These are phyloP conservation scores for Bonia amplexicaulis DNA, from an alignment of 176 grass and related monocot genomes.

Conservation along the genomic window DNA sequence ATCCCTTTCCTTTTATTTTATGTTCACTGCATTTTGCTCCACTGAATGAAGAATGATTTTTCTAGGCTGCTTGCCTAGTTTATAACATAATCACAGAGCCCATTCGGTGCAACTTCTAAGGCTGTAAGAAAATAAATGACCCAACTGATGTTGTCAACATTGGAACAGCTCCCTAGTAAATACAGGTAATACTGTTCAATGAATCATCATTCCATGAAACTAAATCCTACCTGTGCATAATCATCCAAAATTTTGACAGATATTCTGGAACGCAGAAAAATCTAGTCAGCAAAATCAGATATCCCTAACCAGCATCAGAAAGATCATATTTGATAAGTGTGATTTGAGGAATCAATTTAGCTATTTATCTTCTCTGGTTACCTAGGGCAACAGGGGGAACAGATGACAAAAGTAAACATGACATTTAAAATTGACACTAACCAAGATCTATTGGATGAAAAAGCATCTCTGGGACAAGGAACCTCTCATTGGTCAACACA, in stretches of 20 bases:
- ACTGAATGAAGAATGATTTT: background rate
- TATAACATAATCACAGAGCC: background rate
- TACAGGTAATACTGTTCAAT: background rate
- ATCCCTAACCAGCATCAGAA: background rate
- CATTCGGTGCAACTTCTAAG: background rate
- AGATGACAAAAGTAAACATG: background rate
- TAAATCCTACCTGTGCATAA: background rate
- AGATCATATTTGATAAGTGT: background rate
- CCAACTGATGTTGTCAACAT: background rate
- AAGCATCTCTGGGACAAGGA: conserved; percentile 93
- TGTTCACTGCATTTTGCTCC: background rate
- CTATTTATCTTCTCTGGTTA: background rate
- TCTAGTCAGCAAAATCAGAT: background rate
- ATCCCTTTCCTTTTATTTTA: background rate
- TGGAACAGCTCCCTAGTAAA: background rate
- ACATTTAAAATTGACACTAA: conserved; percentile 21
- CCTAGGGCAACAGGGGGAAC: background rate
- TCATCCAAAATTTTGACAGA: background rate
- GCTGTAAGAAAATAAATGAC: background rate
- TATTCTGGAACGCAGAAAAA: background rate
- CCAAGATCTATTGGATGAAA: conserved; percentile 85
- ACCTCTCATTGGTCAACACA: conserved; percentile 83
- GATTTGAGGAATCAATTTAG: background rate
- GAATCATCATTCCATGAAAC: background rate
- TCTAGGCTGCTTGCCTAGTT: background rate